Conservation (phyloP, 1,139 yeast genomes). For the Yamadazyma conglobata region DNA sequence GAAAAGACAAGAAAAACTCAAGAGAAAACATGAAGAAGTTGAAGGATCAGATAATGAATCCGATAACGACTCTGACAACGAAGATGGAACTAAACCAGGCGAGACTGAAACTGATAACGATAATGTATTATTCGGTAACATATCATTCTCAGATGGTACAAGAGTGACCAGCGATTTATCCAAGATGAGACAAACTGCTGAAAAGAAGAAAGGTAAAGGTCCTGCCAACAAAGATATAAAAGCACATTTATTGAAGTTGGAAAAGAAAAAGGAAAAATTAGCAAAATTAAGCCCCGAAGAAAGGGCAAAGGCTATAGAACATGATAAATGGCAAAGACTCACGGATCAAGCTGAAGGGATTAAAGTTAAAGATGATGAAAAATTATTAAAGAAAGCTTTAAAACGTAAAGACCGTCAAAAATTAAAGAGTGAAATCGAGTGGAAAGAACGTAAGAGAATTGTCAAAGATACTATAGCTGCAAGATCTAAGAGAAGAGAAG, state of each 20-base stretch:
- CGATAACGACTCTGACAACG: conserved; percentile 33
- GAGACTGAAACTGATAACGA: conserved; percentile 35
- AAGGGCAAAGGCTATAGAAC: conserved; percentile 57
- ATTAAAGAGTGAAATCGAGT: conserved; percentile 76
- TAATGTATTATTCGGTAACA: conserved; percentile 72
- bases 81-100: conserved; percentile 34
- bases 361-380: conserved; percentile 87
- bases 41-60: conserved; percentile 23
- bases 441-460: conserved; percentile 80
- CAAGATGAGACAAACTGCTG: conserved; percentile 49
- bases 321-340: conserved; percentile 81
- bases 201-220: conserved; percentile 63
- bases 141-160: conserved; percentile 79
- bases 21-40: conserved; percentile 36
- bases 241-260: conserved; percentile 76
- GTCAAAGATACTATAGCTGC: conserved; percentile 75
- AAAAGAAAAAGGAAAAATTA: conserved; percentile 66
- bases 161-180: conserved; percentile 75
- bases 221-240: conserved; percentile 82
- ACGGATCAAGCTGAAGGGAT: conserved; percentile 86
- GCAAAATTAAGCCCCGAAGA: conserved; percentile 62
- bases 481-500: conserved; percentile 82
- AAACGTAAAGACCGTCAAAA: conserved; percentile 79
- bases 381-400: conserved; percentile 76
- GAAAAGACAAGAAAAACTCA: conserved; percentile 34